These are phyloP conservation scores for Rosa multiflora DNA, from an alignment of 306 rosid species.

Conservation along the genomic window DNA sequence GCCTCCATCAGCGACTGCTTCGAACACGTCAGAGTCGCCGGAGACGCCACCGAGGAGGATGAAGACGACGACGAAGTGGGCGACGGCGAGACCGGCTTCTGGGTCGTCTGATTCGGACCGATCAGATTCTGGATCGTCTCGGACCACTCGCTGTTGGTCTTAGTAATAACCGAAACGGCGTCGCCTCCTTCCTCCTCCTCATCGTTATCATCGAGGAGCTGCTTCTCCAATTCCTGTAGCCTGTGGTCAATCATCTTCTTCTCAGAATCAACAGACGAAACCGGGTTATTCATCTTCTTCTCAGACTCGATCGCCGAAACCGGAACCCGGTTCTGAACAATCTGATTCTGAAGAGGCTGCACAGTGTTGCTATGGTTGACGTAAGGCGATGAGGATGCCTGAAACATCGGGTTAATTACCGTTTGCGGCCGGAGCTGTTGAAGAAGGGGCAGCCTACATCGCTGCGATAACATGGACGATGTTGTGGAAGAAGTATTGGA, in stretches of 20 bases:
- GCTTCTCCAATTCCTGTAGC: slow-evolving; percentile 75
- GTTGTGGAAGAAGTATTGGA: slow-evolving; percentile 15
- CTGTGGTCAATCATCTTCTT: slow-evolving; percentile 59
- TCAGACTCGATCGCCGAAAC: slow-evolving; percentile 34
- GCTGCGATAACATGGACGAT: slow-evolving; percentile 17
- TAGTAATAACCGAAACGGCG: slow-evolving; percentile 59
- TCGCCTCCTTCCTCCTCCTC: slow-evolving; percentile 58
- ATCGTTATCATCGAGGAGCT: slow-evolving; percentile 77
- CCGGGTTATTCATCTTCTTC: slow-evolving; percentile 41
- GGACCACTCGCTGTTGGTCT: slow-evolving; percentile 58
- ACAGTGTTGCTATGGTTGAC: not conserved
- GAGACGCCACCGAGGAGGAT: slow-evolving; percentile 58
- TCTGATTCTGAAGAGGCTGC: not conserved
- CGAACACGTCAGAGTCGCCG: slow-evolving; percentile 38
- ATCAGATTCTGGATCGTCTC: slow-evolving; percentile 78
- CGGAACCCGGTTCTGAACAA: slow-evolving; percentile 30
- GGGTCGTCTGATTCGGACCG: slow-evolving; percentile 35
- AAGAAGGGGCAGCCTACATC: slow-evolving; percentile 42
- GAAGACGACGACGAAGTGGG: slow-evolving; percentile 72
- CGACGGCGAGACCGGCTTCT: slow-evolving; percentile 58
- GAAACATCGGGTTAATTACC: slow-evolving; percentile 11
- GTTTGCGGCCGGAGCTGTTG: slow-evolving; percentile 60
- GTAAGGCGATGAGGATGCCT: not conserved
- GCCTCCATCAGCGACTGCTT: slow-evolving; percentile 71
- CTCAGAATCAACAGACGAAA: slow-evolving; percentile 31